Percentiles rank a stretch among this genome's conserved stretches.
Evolutionary conservation across 495 filamentous ascomycete species (phyloP).

Genomic region (Xylaria curta): DNA sequence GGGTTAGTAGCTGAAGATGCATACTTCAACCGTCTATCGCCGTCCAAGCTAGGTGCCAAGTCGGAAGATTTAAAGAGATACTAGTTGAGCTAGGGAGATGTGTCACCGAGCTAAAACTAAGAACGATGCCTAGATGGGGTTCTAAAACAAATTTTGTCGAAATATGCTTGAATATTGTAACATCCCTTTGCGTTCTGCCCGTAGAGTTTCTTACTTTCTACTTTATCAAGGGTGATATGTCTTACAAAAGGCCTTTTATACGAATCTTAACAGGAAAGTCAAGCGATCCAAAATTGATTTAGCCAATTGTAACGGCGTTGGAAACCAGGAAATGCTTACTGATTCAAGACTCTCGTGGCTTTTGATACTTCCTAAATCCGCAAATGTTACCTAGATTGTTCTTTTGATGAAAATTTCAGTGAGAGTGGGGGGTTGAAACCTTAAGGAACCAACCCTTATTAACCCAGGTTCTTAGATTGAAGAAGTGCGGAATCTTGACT

Average conservation of each 20-base stretch:
- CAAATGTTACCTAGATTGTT: neutral
- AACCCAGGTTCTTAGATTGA: too few relatives aligned
- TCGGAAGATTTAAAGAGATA: neutral
- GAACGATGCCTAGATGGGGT: neutral
- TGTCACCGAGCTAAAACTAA: neutral
- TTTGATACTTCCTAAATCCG: neutral
- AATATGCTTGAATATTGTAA: neutral
- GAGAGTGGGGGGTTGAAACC: conserved; percentile 1
- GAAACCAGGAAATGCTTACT: neutral
- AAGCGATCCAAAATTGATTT: neutral
- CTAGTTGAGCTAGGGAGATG: neutral
- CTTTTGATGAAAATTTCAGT: neutral
- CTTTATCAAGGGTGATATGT: neutral
- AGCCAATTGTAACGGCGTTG: neutral
- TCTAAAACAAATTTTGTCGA: neutral
- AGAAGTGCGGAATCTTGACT: neutral
- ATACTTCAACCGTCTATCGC: neutral
- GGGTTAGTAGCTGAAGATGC: neutral
- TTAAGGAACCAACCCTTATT: too few relatives aligned
- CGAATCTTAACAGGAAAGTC: neutral
- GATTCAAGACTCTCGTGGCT: neutral
- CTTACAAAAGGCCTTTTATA: neutral
- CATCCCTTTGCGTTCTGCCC: neutral
- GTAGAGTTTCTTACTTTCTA: neutral
- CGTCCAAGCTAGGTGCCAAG: neutral